These are phyloP conservation scores for Brettanomyces bruxellensis DNA, from an alignment of 805 yeast genomes.

Conservation along the genomic window DNA sequence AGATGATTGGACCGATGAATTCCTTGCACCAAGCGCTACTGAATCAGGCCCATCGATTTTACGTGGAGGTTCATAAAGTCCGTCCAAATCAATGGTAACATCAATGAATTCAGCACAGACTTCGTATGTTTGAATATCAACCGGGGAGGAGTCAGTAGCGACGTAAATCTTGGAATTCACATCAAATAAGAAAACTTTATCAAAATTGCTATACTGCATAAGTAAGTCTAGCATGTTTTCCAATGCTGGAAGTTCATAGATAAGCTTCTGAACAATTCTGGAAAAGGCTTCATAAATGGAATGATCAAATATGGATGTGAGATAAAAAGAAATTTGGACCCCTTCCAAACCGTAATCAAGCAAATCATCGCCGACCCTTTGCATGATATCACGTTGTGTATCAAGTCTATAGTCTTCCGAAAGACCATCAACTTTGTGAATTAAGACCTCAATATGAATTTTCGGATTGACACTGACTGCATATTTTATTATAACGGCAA, in stretches of 20 bases:
- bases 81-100: conserved; percentile 82
- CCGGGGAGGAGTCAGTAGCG: conserved; percentile 94
- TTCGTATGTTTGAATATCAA: conserved; percentile 90
- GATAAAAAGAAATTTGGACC: conserved; percentile 81
- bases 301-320: conserved; percentile 92
- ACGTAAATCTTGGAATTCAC: conserved; percentile 88
- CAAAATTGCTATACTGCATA: conserved; percentile 83
- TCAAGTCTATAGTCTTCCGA: conserved; percentile 90
- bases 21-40: not conserved
- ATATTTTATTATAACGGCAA: conserved; percentile 80
- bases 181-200: conserved; percentile 88
- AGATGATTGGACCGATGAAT: not conserved
- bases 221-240: conserved; percentile 84
- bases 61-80: conserved; percentile 39
- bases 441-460: conserved; percentile 83
- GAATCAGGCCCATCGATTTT: not conserved
- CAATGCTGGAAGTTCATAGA: conserved; percentile 78
- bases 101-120: conserved; percentile 97
- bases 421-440: conserved; percentile 93
- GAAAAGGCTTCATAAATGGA: conserved; percentile 94
- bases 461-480: conserved; percentile 79
- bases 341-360: conserved; percentile 85
- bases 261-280: conserved; percentile 82
- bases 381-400: conserved; percentile 94
- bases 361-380: conserved; percentile 87